Percentiles rank a stretch among this genome's conserved stretches.
These are phyloP conservation scores for Dactylellina haptotyla DNA, from an alignment of 2,329 filamentous ascomycete species.

Conservation along the genomic window DNA sequence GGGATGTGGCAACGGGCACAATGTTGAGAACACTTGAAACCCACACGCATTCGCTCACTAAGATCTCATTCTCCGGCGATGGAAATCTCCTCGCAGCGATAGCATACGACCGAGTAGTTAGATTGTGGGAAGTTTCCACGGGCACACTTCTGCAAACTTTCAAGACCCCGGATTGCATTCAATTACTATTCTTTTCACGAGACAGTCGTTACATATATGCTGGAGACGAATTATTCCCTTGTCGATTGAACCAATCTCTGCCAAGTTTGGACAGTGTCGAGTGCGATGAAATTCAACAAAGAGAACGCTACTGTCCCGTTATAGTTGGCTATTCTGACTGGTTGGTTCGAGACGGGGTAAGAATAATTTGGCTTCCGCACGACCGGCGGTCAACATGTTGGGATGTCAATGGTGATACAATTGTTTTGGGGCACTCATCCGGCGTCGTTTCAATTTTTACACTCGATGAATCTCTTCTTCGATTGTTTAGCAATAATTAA, in stretches of 20 bases:
- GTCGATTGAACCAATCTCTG: too few relatives aligned
- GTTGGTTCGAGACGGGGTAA: conserved; percentile 10
- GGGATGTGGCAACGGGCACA: conserved; percentile 1
- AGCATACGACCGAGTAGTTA: neutral
- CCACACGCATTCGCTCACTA: neutral
- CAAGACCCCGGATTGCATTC: neutral
- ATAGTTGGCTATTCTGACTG: conserved; percentile 24
- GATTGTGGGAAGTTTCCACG: neutral
- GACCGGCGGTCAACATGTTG: neutral
- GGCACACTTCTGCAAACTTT: neutral
- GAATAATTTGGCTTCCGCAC: conserved; percentile 26
- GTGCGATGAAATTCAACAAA: neutral
- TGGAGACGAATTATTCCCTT: conserved; percentile 96
- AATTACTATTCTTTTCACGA: neutral
- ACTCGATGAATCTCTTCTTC: too few relatives aligned
- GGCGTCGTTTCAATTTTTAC: conserved; percentile 10
- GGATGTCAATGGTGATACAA: neutral
- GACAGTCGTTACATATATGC: conserved; percentile 69
- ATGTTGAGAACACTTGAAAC: neutral
- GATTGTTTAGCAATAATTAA: too few relatives aligned
- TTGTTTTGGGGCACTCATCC: conserved; percentile 6
- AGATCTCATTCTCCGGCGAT: neutral
- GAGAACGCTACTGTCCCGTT: neutral
- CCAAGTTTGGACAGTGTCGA: conserved; percentile 74
- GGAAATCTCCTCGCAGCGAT: neutral